Evolutionary conservation across 2,329 filamentous ascomycete species (phyloP).

Genomic region (Fusarium pilosicola): DNA sequence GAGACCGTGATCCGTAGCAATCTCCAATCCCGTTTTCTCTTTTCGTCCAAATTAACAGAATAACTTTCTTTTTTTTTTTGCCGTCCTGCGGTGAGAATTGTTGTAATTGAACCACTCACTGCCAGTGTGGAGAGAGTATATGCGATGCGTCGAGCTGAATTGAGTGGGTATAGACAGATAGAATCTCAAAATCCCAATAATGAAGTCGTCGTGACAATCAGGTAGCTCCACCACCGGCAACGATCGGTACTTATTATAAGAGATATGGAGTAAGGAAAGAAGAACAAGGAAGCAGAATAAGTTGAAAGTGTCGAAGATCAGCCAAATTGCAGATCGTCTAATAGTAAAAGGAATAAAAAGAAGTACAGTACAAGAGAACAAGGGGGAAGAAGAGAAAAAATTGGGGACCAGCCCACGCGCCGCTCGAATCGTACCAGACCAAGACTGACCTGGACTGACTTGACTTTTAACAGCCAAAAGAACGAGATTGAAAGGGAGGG

Average conservation of each 20-base stretch:
- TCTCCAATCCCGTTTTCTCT: background rate
- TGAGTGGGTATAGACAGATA: slow-evolving; percentile 10
- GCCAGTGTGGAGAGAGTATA: slow-evolving; percentile 4
- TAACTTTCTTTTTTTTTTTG: slow-evolving; percentile 4
- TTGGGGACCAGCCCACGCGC: slow-evolving; percentile 43
- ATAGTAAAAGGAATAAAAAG: slow-evolving; percentile 18
- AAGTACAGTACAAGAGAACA: slow-evolving; percentile 20
- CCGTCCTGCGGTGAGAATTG: slow-evolving; percentile 37
- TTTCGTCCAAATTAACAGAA: background rate
- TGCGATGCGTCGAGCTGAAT: background rate
- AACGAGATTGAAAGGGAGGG: slow-evolving; percentile 15
- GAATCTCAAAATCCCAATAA: slow-evolving; percentile 24
- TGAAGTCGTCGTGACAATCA: background rate
- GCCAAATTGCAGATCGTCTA: slow-evolving; percentile 20
- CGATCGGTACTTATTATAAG: slow-evolving; percentile 19
- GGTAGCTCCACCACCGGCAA: slow-evolving; percentile 16
- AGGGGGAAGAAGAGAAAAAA: slow-evolving; percentile 27
- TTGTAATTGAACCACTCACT: slow-evolving; percentile 10
- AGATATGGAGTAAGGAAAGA: slow-evolving; percentile 1
- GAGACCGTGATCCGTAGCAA: slow-evolving; percentile 8
- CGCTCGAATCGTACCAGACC: slow-evolving; percentile 43
- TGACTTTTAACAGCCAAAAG: slow-evolving; percentile 26
- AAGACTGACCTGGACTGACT: slow-evolving; percentile 29
- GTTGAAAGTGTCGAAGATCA: slow-evolving; percentile 29
- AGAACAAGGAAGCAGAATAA: slow-evolving; percentile 17